Percentiles rank a stretch among this genome's conserved stretches.
These are phyloP conservation scores for Xylaria castorea DNA, from an alignment of 495 filamentous ascomycete genomes.

Conservation along the genomic window DNA sequence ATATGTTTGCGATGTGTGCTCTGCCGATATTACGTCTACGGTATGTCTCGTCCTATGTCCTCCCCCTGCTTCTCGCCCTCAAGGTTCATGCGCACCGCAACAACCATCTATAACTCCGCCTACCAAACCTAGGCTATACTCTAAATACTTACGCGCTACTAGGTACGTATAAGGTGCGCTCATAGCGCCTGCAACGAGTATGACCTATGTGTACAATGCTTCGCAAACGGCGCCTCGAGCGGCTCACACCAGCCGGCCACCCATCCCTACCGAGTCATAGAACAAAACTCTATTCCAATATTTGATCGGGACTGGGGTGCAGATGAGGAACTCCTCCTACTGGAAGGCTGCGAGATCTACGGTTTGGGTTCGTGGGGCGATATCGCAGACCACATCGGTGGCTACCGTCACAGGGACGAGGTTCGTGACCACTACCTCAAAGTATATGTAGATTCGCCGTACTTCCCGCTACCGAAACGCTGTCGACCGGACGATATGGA, in stretches of 20 bases:
- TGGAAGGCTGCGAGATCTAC: constrained; percentile 98
- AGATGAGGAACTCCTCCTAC: constrained; percentile 88
- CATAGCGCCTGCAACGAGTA: constrained; percentile 85
- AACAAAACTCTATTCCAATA: constrained; percentile 97
- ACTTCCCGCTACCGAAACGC: constrained; percentile 84
- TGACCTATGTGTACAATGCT: constrained; percentile 96
- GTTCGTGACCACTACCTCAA: constrained; percentile 91
- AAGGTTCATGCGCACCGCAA: constrained; percentile 5
- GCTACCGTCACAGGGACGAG: constrained; percentile 91
- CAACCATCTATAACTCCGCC: background rate
- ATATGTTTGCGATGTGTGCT: constrained; percentile 95
- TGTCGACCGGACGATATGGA: constrained; percentile 80
- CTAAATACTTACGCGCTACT: constrained; percentile 14
- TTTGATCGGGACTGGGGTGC: constrained; percentile 96
- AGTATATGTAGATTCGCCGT: constrained; percentile 80
- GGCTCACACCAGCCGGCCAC: constrained; percentile 82
- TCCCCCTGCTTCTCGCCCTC: background rate
- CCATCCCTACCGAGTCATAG: constrained; percentile 91
- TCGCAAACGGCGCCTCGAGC: constrained; percentile 76
- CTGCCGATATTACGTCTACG: constrained; percentile 92
- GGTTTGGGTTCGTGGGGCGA: constrained; percentile 97
- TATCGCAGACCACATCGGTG: constrained; percentile 97
- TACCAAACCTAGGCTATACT: background rate
- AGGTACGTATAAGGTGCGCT: constrained; percentile 96
- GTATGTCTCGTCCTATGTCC: constrained; percentile 52